Evolutionary conservation across 2,329 filamentous ascomycete genomes (phyloP).

Genomic region (Penicillium frequentans): DNA sequence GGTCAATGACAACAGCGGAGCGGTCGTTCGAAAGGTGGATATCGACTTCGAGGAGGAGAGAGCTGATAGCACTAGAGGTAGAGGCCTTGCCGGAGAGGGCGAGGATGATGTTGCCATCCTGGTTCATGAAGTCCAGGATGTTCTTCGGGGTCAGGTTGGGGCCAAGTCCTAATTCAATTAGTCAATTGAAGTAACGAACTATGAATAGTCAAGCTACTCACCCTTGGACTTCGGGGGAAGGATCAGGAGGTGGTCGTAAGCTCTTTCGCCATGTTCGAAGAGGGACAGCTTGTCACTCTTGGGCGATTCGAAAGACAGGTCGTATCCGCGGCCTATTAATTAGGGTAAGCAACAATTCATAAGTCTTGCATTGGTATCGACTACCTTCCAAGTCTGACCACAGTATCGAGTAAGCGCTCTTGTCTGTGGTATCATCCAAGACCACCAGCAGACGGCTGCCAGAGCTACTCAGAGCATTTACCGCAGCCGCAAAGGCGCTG

Average conservation of each 20-base stretch:
- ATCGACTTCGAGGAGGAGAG: slow-evolving; percentile 83
- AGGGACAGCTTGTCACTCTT: slow-evolving; percentile 75
- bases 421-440: slow-evolving; percentile 77
- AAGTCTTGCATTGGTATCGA: background rate
- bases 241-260: slow-evolving; percentile 87
- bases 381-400: slow-evolving; percentile 51
- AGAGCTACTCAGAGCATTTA: slow-evolving; percentile 72
- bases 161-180: slow-evolving; percentile 67
- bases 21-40: slow-evolving; percentile 84
- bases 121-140: slow-evolving; percentile 88
- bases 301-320: slow-evolving; percentile 77
- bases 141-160: slow-evolving; percentile 82
- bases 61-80: slow-evolving; percentile 71
- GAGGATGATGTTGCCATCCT: slow-evolving; percentile 85
- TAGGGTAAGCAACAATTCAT: slow-evolving; percentile 5
- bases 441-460: slow-evolving; percentile 83
- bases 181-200: slow-evolving; percentile 25
- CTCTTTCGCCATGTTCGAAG: slow-evolving; percentile 82
- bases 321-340: slow-evolving; percentile 73
- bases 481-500: slow-evolving; percentile 55
- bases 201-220: slow-evolving; percentile 34
- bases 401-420: slow-evolving; percentile 80
- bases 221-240: slow-evolving; percentile 90
- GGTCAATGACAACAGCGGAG: slow-evolving; percentile 82
- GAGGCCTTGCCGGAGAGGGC: slow-evolving; percentile 72